Evolutionary conservation across 805 yeast genomes (phyloP), one percentile per base, ranked within the genome.

Genomic region (Metschnikowia kofuensis): DNA sequence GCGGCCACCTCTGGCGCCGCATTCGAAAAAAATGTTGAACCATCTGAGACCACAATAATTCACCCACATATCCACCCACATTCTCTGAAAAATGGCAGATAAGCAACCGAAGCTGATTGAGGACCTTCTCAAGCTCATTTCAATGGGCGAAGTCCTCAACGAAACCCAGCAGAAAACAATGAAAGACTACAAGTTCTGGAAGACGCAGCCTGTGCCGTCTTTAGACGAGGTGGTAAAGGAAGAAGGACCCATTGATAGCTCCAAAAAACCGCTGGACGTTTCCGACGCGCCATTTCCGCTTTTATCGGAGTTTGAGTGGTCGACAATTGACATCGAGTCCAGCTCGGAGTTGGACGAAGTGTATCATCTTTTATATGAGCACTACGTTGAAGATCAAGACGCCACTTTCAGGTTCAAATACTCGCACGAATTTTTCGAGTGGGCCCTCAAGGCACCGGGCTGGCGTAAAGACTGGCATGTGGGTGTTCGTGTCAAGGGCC

Each of bases 381-480:
- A 94, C 69, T 94, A 94, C 63, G 96, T 94, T 15, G 99, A 94
- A 68, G 99, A 94, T 66, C 83, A 83, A 46, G 97, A 91, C 62
- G 91, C 94, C 39, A 82, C 89, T 1, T 90, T 94, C 72, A 79
- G 99, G 62, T 92, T 94, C 75, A 88, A 89, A 57, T 94, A 94
- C 68, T 79, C 90, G 0, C 80, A 83, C 30, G 85, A 81, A 30
- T 92, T 94, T 61, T 80, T 94, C 64, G 78, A 84, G 58, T 94
- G 98, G 98, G 96, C 97, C 0, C 74, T 94, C 58, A 85, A 86
- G 54, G 88, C 96, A 2, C 99, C 99, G 0, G 98, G 97, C 14
- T 92, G 92, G 87, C 75, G 76, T 42, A 72, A 76, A 47, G 92
- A 91, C 12, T 92, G 97, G 96, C 86, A 87, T 59, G 86, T 89